Evolutionary conservation across 768 basidiomycete species (phyloP).

Genomic region (Butyriboletus loyo): DNA sequence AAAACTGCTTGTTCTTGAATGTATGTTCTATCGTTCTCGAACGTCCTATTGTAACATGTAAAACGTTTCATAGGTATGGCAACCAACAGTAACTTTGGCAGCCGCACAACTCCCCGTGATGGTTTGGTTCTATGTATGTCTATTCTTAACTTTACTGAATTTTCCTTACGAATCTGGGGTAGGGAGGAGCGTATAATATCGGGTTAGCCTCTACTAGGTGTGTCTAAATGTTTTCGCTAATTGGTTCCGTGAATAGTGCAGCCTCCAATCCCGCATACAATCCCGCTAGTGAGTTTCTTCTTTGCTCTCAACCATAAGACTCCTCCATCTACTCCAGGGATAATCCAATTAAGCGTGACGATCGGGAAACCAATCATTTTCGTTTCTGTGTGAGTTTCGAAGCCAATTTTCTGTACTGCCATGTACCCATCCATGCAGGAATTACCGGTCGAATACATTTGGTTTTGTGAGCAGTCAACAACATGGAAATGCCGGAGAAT

Average conservation of each 20-base stretch:
- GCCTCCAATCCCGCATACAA: slow-evolving; percentile 16
- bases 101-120: slow-evolving; percentile 13
- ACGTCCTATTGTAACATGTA: neutral
- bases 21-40: slow-evolving; percentile 18
- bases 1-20: slow-evolving; percentile 57
- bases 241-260: slow-evolving; percentile 1
- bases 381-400: slow-evolving; percentile 12
- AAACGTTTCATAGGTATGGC: slow-evolving; percentile 13
- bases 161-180: neutral
- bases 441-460: slow-evolving; percentile 16
- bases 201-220: neutral
- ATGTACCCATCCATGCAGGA: slow-evolving; percentile 3
- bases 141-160: too few relatives aligned
- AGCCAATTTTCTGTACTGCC: neutral
- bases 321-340: neutral
- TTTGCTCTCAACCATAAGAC: neutral
- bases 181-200: slow-evolving; percentile 16
- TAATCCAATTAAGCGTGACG: slow-evolving; percentile 6
- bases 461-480: slow-evolving; percentile 11
- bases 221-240: neutral
- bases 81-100: slow-evolving; percentile 6
- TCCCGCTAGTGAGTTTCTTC: slow-evolving; percentile 10
- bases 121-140: slow-evolving; percentile 22
- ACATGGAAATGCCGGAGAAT: neutral
- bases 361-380: slow-evolving; percentile 17